phyloP scores from a whole-genome alignment of 1,284 basidiomycete genomes.

The Ganoderma leucocontextum region DNA sequence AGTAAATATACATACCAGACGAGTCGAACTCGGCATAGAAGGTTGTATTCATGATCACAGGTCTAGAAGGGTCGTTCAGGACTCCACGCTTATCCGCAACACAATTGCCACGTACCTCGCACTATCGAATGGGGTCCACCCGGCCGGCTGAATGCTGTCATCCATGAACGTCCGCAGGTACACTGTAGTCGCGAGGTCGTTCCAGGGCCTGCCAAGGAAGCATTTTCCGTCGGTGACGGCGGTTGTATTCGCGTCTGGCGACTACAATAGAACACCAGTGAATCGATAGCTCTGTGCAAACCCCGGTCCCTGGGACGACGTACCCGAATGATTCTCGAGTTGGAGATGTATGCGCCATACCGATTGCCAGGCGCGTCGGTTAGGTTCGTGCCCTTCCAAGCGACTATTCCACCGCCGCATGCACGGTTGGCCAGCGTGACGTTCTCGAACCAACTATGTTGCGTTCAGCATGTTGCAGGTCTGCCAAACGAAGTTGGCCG shows the following conservation, averaged over 20 bases:
- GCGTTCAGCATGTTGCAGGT: not conserved
- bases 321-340: constrained; percentile 65
- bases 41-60: constrained; percentile 59
- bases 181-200: constrained; percentile 62
- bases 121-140: constrained; percentile 60
- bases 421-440: constrained; percentile 66
- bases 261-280: constrained; percentile 46
- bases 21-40: constrained; percentile 70
- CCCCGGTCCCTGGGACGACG: not conserved
- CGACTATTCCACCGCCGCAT: constrained; percentile 68
- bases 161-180: constrained; percentile 68
- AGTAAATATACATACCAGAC: constrained; percentile 45
- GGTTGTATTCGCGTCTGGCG: constrained; percentile 64
- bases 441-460: constrained; percentile 65
- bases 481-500: not conserved
- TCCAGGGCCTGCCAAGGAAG: constrained; percentile 72
- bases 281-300: not conserved
- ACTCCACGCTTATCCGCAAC: not conserved
- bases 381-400: constrained; percentile 66
- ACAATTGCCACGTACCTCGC: constrained; percentile 45
- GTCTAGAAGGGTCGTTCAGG: constrained; percentile 40
- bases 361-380: constrained; percentile 61
- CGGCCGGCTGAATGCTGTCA: constrained; percentile 57
- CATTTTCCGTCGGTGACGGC: constrained; percentile 55
- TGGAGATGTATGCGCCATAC: constrained; percentile 68